These are phyloP conservation scores for Hanseniaspora taiwanica DNA, from an alignment of 805 yeast species.

Conservation along the genomic window DNA sequence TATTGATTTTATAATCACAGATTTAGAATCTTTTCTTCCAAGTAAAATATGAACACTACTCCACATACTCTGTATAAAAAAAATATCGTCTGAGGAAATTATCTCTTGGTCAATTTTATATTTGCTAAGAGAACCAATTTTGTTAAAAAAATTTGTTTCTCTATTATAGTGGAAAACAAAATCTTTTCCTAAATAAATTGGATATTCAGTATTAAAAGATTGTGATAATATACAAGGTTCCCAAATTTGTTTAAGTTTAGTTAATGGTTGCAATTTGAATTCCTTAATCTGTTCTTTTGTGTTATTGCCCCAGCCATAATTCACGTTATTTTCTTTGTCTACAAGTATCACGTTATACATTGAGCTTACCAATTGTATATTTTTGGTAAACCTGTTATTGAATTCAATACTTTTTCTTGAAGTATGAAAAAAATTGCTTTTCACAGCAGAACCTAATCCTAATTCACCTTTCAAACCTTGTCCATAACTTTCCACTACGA, in stretches of 20 bases:
- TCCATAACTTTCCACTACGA: conserved; percentile 43
- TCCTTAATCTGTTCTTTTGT: conserved; percentile 31
- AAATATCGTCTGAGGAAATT: conserved; percentile 1
- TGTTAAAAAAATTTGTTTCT: too few species aligned
- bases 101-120: too few species aligned
- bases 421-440: conserved; percentile 5
- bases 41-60: conserved; percentile 47
- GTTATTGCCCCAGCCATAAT: conserved; percentile 39
- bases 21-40: neutral
- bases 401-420: too few species aligned
- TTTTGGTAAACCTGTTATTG: too few species aligned
- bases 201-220: too few species aligned
- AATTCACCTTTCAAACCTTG: conserved; percentile 62
- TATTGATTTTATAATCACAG: conserved; percentile 28
- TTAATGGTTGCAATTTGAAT: too few species aligned
- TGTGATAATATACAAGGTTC: too few species aligned
- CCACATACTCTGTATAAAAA: conserved; percentile 45
- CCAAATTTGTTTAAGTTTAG: conserved; percentile 1
- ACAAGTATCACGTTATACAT: conserved; percentile 4
- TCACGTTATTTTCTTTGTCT: conserved; percentile 2
- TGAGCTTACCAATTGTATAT: conserved; percentile 1
- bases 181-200: conserved; percentile 53
- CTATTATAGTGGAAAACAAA: too few species aligned
- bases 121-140: too few species aligned
- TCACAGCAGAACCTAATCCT: conserved; percentile 46